phyloP scores from a whole-genome alignment of 2,329 filamentous ascomycete species.

The Penicillium sp. region DNA sequence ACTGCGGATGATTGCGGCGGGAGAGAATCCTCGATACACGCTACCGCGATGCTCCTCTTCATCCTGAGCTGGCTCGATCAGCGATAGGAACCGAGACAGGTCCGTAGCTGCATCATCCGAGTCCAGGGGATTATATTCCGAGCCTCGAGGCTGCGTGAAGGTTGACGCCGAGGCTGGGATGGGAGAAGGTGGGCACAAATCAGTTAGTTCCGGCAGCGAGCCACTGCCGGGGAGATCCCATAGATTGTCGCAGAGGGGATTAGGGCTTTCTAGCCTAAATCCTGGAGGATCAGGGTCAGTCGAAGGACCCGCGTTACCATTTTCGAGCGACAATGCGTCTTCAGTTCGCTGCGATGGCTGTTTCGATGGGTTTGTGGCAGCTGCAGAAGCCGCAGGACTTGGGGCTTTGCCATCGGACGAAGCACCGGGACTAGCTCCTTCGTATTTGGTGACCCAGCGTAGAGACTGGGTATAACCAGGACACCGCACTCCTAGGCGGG shows the following conservation, averaged over 20 bases:
- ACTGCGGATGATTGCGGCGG: constrained; percentile 33
- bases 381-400: constrained; percentile 18
- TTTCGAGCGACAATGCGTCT: constrained; percentile 7
- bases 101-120: constrained; percentile 22
- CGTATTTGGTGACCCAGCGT: constrained; percentile 39
- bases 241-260: constrained; percentile 29
- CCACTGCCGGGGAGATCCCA: constrained; percentile 31
- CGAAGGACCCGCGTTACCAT: constrained; percentile 1
- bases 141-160: constrained; percentile 15
- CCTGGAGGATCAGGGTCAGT: constrained; percentile 5
- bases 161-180: constrained; percentile 16
- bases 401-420: constrained; percentile 12
- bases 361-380: constrained; percentile 9
- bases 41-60: constrained; percentile 11
- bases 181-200: constrained; percentile 30
- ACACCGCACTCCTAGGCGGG: constrained; percentile 37
- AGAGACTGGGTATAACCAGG: constrained; percentile 40
- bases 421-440: constrained; percentile 18
- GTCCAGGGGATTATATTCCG: constrained; percentile 19
- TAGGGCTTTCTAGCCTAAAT: constrained; percentile 19
- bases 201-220: constrained; percentile 34
- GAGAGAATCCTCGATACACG: constrained; percentile 30
- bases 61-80: constrained; percentile 22
- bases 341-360: constrained; percentile 7
- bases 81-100: constrained; percentile 26